Conservation (phyloP, 176 grass and related monocot genomes). For the Alloteropsis semialata region DNA sequence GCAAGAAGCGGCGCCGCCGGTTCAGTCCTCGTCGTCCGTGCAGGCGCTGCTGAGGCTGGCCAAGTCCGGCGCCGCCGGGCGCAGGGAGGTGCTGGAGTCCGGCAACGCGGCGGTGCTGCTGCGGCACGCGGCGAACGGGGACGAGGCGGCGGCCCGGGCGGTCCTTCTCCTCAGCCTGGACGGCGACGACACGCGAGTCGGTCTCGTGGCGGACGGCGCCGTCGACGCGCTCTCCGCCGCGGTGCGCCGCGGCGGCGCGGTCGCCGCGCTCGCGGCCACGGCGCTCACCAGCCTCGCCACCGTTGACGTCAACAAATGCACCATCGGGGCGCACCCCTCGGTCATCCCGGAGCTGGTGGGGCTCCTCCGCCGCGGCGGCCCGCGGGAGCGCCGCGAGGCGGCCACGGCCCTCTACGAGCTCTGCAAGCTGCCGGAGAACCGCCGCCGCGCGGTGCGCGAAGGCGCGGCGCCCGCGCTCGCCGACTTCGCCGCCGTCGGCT, state of each 20-base stretch:
- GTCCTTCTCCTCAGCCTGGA: conserved; percentile 74
- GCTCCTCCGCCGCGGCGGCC: conserved; percentile 51
- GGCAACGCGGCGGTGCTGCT: conserved; percentile 58
- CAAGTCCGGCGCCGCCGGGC: conserved; percentile 54
- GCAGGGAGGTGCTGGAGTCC: conserved; percentile 62
- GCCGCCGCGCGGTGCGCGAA: conserved; percentile 56
- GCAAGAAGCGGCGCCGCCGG: background rate
- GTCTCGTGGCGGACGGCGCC: conserved; percentile 75
- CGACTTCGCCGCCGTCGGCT: conserved; percentile 58
- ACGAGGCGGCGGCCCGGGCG: conserved; percentile 46
- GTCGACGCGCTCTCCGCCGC: conserved; percentile 69
- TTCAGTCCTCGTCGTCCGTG: background rate
- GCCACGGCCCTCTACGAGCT: conserved; percentile 89
- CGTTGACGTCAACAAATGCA: conserved; percentile 94
- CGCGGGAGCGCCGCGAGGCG: conserved; percentile 69
- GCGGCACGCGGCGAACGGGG: conserved; percentile 46
- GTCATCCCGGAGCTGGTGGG: conserved; percentile 54
- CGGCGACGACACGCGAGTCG: conserved; percentile 80
- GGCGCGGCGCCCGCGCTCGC: conserved; percentile 54
- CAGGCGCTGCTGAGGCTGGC: conserved; percentile 26
- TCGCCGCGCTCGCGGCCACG: conserved; percentile 65
- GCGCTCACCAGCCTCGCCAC: conserved; percentile 85
- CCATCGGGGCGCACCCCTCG: conserved; percentile 67
- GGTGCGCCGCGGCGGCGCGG: conserved; percentile 25
- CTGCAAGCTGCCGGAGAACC: conserved; percentile 86